phyloP scores from a whole-genome alignment of 2,329 filamentous ascomycete species.

The Neonectria faginata region DNA sequence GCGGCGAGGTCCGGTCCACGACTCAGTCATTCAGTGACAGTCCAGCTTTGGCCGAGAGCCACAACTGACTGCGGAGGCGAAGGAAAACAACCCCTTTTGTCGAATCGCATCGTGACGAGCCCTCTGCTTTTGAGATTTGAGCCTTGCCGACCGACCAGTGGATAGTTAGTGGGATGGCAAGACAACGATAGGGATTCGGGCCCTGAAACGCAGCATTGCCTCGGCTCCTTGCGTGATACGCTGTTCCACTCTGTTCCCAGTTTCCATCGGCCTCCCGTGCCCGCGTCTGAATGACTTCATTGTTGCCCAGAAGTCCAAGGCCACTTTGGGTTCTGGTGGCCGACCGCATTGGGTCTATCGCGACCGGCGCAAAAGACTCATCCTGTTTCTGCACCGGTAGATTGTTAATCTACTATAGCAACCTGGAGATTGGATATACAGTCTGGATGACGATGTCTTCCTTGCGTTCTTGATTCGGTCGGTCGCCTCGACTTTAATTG shows the following conservation, averaged over 20 bases:
- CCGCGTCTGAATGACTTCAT: conserved; percentile 10
- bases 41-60: conserved; percentile 32
- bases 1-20: conserved; percentile 27
- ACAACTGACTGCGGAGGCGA: conserved; percentile 39
- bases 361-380: background rate
- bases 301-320: conserved; percentile 1
- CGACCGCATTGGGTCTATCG: background rate
- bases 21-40: conserved; percentile 24
- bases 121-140: background rate
- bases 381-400: background rate
- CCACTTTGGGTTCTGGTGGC: conserved; percentile 3
- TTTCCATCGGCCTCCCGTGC: conserved; percentile 1
- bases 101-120: background rate
- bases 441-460: background rate
- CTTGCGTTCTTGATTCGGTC: background rate
- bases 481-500: conserved; percentile 8
- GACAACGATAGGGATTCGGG: conserved; percentile 5
- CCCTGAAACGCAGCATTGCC: conserved; percentile 23
- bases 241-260: background rate
- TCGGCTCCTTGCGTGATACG: conserved; percentile 16
- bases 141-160: background rate
- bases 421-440: background rate
- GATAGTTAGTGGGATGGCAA: conserved; percentile 3
- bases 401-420: background rate
- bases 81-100: conserved; percentile 5